These are phyloP conservation scores for Geopyxis carbonaria DNA, from an alignment of 495 filamentous ascomycete genomes.

Conservation along the genomic window DNA sequence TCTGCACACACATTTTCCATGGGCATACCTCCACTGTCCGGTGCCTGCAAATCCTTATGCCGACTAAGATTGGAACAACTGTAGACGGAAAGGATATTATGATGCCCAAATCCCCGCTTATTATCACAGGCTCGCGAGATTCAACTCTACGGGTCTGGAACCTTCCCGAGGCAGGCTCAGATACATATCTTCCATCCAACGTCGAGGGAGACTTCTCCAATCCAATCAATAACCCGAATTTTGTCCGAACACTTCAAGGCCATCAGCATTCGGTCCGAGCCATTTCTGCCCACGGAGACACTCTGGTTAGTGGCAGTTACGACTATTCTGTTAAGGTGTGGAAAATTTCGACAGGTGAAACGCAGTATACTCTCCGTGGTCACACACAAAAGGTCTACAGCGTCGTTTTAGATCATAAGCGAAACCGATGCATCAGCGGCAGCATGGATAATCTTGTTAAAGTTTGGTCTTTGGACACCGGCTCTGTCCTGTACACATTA, in stretches of 20 bases:
- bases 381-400: constrained; percentile 94
- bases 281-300: constrained; percentile 89
- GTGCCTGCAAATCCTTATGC: constrained; percentile 87
- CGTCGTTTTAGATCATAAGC: constrained; percentile 80
- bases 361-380: constrained; percentile 69
- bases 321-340: constrained; percentile 92
- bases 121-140: constrained; percentile 94
- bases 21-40: constrained; percentile 95
- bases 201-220: constrained; percentile 37
- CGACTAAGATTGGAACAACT: constrained; percentile 54
- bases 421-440: constrained; percentile 91
- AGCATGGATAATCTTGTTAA: constrained; percentile 98
- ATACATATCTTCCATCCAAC: constrained; percentile 46
- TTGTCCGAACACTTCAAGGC: constrained; percentile 69
- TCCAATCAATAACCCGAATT: constrained; percentile 78
- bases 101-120: constrained; percentile 81
- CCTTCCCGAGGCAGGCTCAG: constrained; percentile 64
- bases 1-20: constrained; percentile 87
- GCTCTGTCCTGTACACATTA: constrained; percentile 67
- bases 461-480: constrained; percentile 92
- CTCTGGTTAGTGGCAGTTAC: constrained; percentile 96
- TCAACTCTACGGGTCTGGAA: constrained; percentile 91
- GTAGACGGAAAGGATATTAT: constrained; percentile 60
- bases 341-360: constrained; percentile 90
- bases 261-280: constrained; percentile 93